Evolutionary conservation across 371 early-diverging fungal genomes (phyloP).

Genomic region (Dichotomocladium elegans): DNA sequence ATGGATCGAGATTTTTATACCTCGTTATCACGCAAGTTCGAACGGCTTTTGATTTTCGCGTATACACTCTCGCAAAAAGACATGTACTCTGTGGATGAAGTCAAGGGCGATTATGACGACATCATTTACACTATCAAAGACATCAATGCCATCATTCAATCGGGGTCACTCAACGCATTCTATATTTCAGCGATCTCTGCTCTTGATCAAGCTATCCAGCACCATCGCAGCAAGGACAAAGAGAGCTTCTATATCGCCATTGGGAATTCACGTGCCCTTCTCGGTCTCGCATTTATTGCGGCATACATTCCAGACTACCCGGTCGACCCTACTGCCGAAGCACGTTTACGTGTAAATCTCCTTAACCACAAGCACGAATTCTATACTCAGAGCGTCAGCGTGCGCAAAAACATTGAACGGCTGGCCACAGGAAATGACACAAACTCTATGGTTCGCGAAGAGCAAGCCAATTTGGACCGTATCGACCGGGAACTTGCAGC

Average conservation of each 20-base stretch:
- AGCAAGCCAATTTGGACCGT: constrained; percentile 11
- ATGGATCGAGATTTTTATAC: neutral
- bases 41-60: neutral
- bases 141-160: constrained; percentile 4
- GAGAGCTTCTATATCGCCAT: constrained; percentile 13
- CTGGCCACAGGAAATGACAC: constrained; percentile 55
- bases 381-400: constrained; percentile 44
- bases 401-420: constrained; percentile 54
- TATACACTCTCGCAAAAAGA: neutral
- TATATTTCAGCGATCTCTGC: constrained; percentile 17
- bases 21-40: neutral
- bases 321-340: constrained; percentile 72
- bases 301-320: constrained; percentile 76
- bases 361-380: constrained; percentile 41
- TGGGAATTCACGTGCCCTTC: constrained; percentile 55
- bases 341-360: constrained; percentile 58
- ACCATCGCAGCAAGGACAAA: constrained; percentile 15
- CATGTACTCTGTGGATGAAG: neutral
- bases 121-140: constrained; percentile 3
- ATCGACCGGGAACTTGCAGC: constrained; percentile 30
- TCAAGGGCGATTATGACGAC: constrained; percentile 9
- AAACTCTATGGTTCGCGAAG: constrained; percentile 39
- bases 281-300: constrained; percentile 59
- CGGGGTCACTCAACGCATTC: constrained; percentile 14
- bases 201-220: constrained; percentile 12